phyloP scores from a whole-genome alignment of 73 alveolate species.

The Paramecium caudatum region DNA sequence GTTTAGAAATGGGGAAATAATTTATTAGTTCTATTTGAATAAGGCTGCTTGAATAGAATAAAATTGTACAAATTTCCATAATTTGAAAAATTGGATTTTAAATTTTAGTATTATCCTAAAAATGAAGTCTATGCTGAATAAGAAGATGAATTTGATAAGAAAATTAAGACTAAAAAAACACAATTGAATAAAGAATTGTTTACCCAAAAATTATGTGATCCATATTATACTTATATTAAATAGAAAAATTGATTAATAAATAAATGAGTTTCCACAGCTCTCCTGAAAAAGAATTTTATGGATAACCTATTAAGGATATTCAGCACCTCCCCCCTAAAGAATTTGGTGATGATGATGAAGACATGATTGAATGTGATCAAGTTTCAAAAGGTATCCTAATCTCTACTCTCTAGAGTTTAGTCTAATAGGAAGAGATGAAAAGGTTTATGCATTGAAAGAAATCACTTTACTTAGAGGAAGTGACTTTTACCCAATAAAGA shows the following conservation, averaged over 20 bases:
- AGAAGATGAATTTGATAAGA: slow-evolving; percentile 43
- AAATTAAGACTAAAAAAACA: slow-evolving; percentile 6
- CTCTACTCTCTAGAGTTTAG: slow-evolving; percentile 10
- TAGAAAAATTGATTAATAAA: too few relatives aligned
- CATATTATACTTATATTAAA: slow-evolving; percentile 48
- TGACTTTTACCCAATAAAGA: slow-evolving; percentile 93
- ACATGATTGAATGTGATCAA: slow-evolving; percentile 66
- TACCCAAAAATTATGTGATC: too few relatives aligned
- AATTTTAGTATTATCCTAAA: slow-evolving; percentile 16
- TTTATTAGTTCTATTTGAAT: slow-evolving; percentile 12
- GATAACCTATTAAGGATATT: neutral
- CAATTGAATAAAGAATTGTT: neutral
- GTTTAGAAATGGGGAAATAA: slow-evolving; percentile 26
- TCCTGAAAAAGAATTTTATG: slow-evolving; percentile 1
- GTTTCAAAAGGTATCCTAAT: slow-evolving; percentile 70
- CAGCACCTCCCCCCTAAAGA: slow-evolving; percentile 62
- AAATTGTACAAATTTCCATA: slow-evolving; percentile 12
- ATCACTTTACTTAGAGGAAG: slow-evolving; percentile 68
- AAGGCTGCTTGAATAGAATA: slow-evolving; percentile 35
- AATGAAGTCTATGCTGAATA: slow-evolving; percentile 18
- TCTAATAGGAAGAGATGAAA: slow-evolving; percentile 73
- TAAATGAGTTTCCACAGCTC: neutral
- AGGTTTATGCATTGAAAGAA: slow-evolving; percentile 69
- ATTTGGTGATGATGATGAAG: slow-evolving; percentile 57
- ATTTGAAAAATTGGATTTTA: slow-evolving; percentile 43